A percentile compares a stretch with the other conserved stretches of the same genome.
phyloP scores from a whole-genome alignment of 2,329 filamentous ascomycete species.

The Calonectria crousiana region DNA sequence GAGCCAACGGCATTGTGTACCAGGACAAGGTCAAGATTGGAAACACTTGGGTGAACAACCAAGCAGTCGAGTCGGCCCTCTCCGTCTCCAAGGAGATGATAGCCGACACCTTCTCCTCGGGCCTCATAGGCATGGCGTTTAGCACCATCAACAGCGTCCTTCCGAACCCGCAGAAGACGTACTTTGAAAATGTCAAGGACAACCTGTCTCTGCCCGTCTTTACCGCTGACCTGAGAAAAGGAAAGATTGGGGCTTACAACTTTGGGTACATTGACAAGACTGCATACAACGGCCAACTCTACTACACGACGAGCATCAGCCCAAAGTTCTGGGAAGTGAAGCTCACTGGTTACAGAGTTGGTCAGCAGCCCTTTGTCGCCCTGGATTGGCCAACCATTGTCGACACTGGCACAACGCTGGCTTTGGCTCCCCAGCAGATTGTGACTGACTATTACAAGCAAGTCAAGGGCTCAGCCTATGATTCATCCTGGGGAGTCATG shows the following conservation, averaged over 20 bases:
- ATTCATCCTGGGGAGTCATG: slow-evolving; percentile 64
- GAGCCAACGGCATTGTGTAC: slow-evolving; percentile 74
- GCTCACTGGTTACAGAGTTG: slow-evolving; percentile 67
- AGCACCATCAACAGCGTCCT: slow-evolving; percentile 49
- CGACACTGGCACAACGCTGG: slow-evolving; percentile 78
- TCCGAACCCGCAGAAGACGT: slow-evolving; percentile 49
- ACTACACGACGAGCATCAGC: slow-evolving; percentile 65
- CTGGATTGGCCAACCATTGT: slow-evolving; percentile 67
- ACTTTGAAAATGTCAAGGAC: slow-evolving; percentile 50
- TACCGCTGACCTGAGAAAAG: slow-evolving; percentile 51
- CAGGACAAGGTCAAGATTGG: slow-evolving; percentile 74
- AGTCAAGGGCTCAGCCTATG: slow-evolving; percentile 63
- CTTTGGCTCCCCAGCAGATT: slow-evolving; percentile 67
- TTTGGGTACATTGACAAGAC: slow-evolving; percentile 65
- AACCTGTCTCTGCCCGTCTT: slow-evolving; percentile 49
- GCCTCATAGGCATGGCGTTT: slow-evolving; percentile 51
- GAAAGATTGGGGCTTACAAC: slow-evolving; percentile 52
- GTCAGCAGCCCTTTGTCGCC: slow-evolving; percentile 40
- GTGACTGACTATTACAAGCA: slow-evolving; percentile 70
- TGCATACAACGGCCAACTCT: slow-evolving; percentile 69
- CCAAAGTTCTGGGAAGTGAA: slow-evolving; percentile 72
- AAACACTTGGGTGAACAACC: slow-evolving; percentile 66
- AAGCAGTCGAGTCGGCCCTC: slow-evolving; percentile 75
- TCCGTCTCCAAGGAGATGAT: slow-evolving; percentile 62
- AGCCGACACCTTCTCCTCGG: slow-evolving; percentile 50